These are phyloP conservation scores for Emergomyces orientalis DNA, from an alignment of 2,329 filamentous ascomycete species.

Conservation along the genomic window DNA sequence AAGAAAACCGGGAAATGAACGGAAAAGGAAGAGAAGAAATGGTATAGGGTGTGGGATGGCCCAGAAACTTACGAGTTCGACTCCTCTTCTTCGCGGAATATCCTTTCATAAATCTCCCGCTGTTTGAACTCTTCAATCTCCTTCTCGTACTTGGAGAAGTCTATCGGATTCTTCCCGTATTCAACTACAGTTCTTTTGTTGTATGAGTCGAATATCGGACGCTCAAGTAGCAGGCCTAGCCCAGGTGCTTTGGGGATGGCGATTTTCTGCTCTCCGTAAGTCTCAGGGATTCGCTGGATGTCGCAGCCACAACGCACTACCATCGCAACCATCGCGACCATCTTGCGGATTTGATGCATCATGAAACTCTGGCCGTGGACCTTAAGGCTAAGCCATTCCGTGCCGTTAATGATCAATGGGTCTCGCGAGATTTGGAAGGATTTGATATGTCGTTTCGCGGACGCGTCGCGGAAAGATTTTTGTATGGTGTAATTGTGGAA, in stretches of 20 bases:
- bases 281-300: slow-evolving; percentile 59
- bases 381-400: slow-evolving; percentile 90
- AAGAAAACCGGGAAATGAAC: background rate
- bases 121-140: slow-evolving; percentile 86
- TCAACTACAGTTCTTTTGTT: slow-evolving; percentile 61
- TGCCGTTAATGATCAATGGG: slow-evolving; percentile 79
- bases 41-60: background rate
- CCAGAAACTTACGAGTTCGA: slow-evolving; percentile 63
- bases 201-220: slow-evolving; percentile 84
- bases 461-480: slow-evolving; percentile 71
- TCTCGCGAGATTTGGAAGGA: slow-evolving; percentile 70
- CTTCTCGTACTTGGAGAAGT: slow-evolving; percentile 68
- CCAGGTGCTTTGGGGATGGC: slow-evolving; percentile 91
- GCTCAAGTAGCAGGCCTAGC: slow-evolving; percentile 75
- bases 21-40: background rate
- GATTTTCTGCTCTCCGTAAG: slow-evolving; percentile 62
- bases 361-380: slow-evolving; percentile 98
- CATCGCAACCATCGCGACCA: slow-evolving; percentile 87
- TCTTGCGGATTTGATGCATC: slow-evolving; percentile 99
- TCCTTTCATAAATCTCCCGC: slow-evolving; percentile 79
- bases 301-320: slow-evolving; percentile 76
- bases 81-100: slow-evolving; percentile 81
- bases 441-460: slow-evolving; percentile 82
- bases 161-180: slow-evolving; percentile 58
- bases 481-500: slow-evolving; percentile 98